These are phyloP conservation scores for Kwoniella newhampshirensis DNA, from an alignment of 768 basidiomycete genomes.

Conservation along the genomic window DNA sequence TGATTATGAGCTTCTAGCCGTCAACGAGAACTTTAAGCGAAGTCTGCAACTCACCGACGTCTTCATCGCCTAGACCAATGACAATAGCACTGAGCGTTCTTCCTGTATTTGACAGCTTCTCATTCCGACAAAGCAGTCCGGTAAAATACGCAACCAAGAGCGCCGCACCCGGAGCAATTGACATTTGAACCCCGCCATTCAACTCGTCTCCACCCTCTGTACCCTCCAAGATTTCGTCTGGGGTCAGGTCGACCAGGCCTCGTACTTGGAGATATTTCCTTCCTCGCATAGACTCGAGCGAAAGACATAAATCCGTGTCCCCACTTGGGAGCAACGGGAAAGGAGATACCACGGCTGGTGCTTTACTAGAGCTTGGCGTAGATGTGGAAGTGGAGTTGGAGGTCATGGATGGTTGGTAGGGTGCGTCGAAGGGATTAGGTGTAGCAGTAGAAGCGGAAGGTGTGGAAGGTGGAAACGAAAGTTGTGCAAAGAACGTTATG, in stretches of 20 bases:
- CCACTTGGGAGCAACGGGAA: constrained; percentile 31
- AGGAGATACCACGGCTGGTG: constrained; percentile 26
- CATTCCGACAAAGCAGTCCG: constrained; percentile 31
- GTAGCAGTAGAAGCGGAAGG: constrained; percentile 25
- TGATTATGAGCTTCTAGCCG: neutral
- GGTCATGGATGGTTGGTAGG: constrained; percentile 15
- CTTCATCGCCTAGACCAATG: constrained; percentile 51
- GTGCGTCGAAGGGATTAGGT: constrained; percentile 44
- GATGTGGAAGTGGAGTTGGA: neutral
- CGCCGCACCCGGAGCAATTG: constrained; percentile 30
- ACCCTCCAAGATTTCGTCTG: constrained; percentile 38
- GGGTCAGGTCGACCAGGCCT: constrained; percentile 38
- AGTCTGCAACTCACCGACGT: constrained; percentile 26
- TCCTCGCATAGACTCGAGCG: constrained; percentile 51
- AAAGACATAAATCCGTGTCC: constrained; percentile 51
- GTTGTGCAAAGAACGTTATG: constrained; percentile 43
- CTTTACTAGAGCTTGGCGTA: neutral
- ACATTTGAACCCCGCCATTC: constrained; percentile 48
- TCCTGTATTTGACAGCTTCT: constrained; percentile 25
- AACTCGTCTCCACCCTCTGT: constrained; percentile 3
- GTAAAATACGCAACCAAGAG: constrained; percentile 43
- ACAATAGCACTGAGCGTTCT: constrained; percentile 42
- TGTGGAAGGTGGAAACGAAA: constrained; percentile 31
- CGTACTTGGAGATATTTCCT: constrained; percentile 44
- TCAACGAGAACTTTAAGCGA: neutral